Evolutionary conservation across 768 basidiomycete species (phyloP).

Genomic region (Leucosporidium yakuticum): DNA sequence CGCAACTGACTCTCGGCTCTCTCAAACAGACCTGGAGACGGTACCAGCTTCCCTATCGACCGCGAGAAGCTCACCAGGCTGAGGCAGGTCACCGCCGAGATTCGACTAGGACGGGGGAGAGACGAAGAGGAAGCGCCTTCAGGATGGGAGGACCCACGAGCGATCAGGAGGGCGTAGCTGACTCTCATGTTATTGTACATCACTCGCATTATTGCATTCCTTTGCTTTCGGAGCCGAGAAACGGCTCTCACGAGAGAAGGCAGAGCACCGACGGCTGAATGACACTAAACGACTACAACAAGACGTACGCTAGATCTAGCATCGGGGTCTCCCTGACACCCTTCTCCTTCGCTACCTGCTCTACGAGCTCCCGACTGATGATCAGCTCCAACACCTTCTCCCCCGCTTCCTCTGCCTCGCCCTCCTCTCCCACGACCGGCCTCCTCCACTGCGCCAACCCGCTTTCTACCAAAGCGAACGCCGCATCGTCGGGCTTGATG

Average conservation of each 20-base stretch:
- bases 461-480: conserved; percentile 81
- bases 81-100: not conserved
- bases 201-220: no score
- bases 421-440: conserved; percentile 4
- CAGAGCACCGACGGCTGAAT: no score
- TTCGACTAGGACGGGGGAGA: not conserved
- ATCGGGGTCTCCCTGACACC: conserved; percentile 14
- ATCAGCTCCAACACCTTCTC: conserved; percentile 52
- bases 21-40: not conserved
- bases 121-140: no score
- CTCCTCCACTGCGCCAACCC: conserved; percentile 54
- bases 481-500: conserved; percentile 74
- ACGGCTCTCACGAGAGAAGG: no score
- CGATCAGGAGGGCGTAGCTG: no score
- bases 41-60: not conserved
- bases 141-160: no score
- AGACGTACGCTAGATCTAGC: conserved; percentile 26
- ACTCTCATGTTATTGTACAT: no score
- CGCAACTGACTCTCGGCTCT: no score
- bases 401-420: conserved; percentile 40
- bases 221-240: no score
- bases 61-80: not conserved
- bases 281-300: not conserved
- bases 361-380: conserved; percentile 62
- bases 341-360: conserved; percentile 46